These are phyloP conservation scores for Paramecium pentaurelia DNA, from an alignment of 73 alveolate species.

Conservation along the genomic window DNA sequence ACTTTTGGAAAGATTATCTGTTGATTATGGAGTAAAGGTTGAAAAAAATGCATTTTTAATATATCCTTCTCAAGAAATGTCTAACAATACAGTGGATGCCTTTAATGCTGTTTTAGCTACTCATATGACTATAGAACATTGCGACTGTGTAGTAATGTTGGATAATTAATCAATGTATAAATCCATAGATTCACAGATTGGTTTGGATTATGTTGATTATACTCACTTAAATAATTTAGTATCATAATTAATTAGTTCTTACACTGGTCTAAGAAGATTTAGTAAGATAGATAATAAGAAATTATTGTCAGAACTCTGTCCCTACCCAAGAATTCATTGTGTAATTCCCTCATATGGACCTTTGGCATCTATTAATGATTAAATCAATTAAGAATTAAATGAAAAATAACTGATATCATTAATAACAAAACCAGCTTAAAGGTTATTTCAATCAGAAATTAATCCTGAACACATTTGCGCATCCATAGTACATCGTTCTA, in stretches of 20 bases:
- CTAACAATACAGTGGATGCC: not conserved
- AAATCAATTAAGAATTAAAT: not conserved
- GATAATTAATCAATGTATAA: not conserved
- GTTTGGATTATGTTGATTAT: not conserved
- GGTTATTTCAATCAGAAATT: not conserved
- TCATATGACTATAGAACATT: not conserved
- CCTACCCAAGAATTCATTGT: not conserved
- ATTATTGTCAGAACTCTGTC: not conserved
- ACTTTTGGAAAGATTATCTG: conserved; percentile 25
- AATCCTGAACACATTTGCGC: not conserved
- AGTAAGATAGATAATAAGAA: not conserved
- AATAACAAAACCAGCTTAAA: not conserved
- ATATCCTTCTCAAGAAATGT: not conserved
- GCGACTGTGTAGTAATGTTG: not conserved
- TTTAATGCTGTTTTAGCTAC: not conserved
- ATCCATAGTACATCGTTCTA: not conserved
- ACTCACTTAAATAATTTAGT: not conserved
- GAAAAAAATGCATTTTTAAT: not conserved
- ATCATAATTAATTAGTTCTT: not conserved
- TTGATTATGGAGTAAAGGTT: conserved; percentile 4
- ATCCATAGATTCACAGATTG: not conserved
- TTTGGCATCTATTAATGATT: not conserved
- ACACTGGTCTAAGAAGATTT: not conserved
- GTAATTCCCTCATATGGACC: not conserved
- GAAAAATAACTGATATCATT: not conserved